phyloP scores from a whole-genome alignment of 345 rosid species.

The Eucalyptus rudis region DNA sequence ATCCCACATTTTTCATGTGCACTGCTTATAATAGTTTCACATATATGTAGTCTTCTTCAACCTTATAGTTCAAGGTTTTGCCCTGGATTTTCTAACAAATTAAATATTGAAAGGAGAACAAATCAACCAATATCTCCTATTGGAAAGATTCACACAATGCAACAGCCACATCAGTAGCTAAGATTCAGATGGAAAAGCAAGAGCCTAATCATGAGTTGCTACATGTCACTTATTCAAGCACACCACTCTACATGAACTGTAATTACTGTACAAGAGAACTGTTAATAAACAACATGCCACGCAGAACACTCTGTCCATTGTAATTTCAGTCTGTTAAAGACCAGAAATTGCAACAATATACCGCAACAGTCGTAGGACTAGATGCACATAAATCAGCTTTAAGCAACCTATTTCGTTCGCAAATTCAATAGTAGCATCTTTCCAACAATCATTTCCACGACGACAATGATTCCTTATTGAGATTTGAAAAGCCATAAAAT shows the following conservation, averaged over 20 bases:
- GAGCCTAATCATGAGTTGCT: not conserved
- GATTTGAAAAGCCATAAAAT: not conserved
- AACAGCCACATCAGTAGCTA: not conserved
- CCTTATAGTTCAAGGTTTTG: not conserved
- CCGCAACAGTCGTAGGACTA: not conserved
- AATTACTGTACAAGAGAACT: not conserved
- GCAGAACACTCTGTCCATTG: not conserved
- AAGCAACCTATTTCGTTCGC: not conserved
- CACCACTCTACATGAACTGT: not conserved
- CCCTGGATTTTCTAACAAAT: not conserved
- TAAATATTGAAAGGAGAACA: not conserved
- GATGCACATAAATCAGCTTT: not conserved
- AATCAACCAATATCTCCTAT: not conserved
- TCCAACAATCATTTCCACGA: not conserved
- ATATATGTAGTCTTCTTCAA: not conserved
- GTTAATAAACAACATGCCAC: not conserved
- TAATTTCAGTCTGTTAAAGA: not conserved
- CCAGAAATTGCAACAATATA: not conserved
- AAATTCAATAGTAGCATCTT: not conserved
- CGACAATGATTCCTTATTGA: not conserved
- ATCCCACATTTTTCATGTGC: not conserved
- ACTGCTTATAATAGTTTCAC: not conserved
- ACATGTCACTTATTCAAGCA: not conserved
- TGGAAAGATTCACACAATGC: not conserved
- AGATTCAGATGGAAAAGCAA: not conserved